Base-by-base conservation (phyloP, 352 stramenopile genomes). In the Globisporangium parvum region DNA sequence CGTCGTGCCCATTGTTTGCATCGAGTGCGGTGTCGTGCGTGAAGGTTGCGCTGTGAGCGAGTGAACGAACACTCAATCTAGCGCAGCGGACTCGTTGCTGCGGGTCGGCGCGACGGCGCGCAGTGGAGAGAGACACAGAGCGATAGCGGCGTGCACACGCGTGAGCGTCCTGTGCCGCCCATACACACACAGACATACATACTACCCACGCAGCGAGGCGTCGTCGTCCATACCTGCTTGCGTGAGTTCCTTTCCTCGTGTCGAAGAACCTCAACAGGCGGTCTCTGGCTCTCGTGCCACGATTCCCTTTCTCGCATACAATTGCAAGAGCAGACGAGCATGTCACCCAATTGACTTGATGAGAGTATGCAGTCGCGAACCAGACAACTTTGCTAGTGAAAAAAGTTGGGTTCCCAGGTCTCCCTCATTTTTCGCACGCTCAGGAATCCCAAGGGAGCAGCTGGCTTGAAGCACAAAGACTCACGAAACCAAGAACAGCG, bases 1-100 rank as follows among this genome's bases (percentile, higher is more conserved):
- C 47, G 63, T 64, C 42, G 65, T 71, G 47, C 57, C 63, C 63
- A 70, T 70, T 33, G 51, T 62, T 63, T 58, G 53, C 55, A 59
- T 62, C 23, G 51, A 58, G 49, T n/a, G n/a, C n/a, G n/a, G n/a
- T n/a, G n/a, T n/a, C 55, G 35, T 11, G 18, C 44, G 21, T n/a
- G 21, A 50, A 33, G 42, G 31, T 8, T 15, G 11, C 23, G 45
- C 23, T 2, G 11, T 26, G 21, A 10, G 45, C 5, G 37, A n/a
- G 8, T 20, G 37, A 17, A n/a, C 35, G n/a, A n/a, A n/a, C n/a
- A n/a, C n/a, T n/a, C n/a, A 42, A 37, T 37, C 26, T 6, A 31
- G 31, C 31, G 31, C 31, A 14, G 31, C 6, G 8, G 31, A 12
- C 31, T 37, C 31, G 31, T 8, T 37, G 20, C 44, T 48, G 20